Conservation (phyloP, 2,329 filamentous ascomycete genomes). For the Sclerotinia minor region DNA sequence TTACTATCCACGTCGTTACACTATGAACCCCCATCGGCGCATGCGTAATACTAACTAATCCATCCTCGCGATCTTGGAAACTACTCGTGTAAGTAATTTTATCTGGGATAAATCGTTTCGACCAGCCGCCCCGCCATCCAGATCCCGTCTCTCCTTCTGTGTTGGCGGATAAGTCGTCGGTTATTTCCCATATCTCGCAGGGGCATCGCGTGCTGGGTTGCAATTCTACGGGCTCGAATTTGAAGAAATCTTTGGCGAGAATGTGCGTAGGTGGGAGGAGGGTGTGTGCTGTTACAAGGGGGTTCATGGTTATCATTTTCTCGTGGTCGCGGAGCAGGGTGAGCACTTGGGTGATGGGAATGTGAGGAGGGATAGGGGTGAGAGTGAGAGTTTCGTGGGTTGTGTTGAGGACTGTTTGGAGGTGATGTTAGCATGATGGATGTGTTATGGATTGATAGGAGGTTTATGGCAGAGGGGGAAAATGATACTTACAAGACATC, state of each 20-base stretch:
- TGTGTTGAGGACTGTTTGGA: conserved; percentile 33
- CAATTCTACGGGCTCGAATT: conserved; percentile 57
- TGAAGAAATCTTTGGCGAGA: conserved; percentile 31
- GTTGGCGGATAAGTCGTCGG: conserved; percentile 43
- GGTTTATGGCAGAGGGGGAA: background rate
- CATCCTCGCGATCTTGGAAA: conserved; percentile 31
- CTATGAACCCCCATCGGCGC: conserved; percentile 44
- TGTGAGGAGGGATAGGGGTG: conserved; percentile 68
- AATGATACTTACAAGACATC: conserved; percentile 36
- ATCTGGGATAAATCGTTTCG: conserved; percentile 36
- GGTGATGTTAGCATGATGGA: background rate
- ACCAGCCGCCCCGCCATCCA: conserved; percentile 74
- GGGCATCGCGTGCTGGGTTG: conserved; percentile 49
- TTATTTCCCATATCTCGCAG: conserved; percentile 35
- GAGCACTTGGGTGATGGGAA: conserved; percentile 67
- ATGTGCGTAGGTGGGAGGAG: conserved; percentile 55
- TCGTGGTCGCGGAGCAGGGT: conserved; percentile 74
- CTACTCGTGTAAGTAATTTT: conserved; percentile 35
- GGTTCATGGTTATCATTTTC: conserved; percentile 84
- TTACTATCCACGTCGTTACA: conserved; percentile 67
- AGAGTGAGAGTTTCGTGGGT: conserved; percentile 47
- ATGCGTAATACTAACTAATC: conserved; percentile 38
- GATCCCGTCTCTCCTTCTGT: conserved; percentile 61
- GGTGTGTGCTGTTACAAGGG: conserved; percentile 70
- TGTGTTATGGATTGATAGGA: conserved; percentile 1